Percentiles rank a stretch among this genome's conserved stretches.
Conservation (phyloP, 768 basidiomycete genomes). For the Amanita molliuscula region DNA sequence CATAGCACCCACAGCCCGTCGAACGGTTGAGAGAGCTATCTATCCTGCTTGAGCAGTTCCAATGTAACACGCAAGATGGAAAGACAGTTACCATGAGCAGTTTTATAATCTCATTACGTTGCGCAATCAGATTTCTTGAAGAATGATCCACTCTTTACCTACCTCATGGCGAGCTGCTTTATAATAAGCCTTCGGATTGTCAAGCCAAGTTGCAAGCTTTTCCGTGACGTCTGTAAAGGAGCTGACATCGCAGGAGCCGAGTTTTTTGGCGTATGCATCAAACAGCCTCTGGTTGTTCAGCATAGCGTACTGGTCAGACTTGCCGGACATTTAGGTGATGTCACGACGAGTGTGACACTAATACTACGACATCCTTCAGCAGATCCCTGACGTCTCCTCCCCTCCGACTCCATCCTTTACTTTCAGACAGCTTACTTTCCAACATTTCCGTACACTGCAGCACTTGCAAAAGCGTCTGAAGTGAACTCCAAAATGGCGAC, state of each 20-base stretch:
- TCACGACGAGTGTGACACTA: background rate
- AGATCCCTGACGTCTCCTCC: conserved; percentile 52
- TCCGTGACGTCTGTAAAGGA: conserved; percentile 17
- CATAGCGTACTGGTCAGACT: background rate
- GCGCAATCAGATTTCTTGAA: conserved; percentile 5
- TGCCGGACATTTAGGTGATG: no score
- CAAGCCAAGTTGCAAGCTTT: conserved; percentile 36
- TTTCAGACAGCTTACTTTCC: conserved; percentile 43
- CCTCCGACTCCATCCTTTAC: conserved; percentile 34
- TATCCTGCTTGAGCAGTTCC: conserved; percentile 10
- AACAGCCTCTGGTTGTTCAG: conserved; percentile 31
- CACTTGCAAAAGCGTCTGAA: conserved; percentile 56
- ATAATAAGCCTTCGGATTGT: conserved; percentile 43
- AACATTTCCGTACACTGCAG: conserved; percentile 51
- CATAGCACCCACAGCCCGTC: conserved; percentile 15
- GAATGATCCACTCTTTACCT: background rate
- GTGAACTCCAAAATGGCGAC: conserved; percentile 54
- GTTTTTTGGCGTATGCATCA: conserved; percentile 18
- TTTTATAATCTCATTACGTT: conserved; percentile 31
- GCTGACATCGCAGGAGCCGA: conserved; percentile 19
- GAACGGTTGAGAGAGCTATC: conserved; percentile 28
- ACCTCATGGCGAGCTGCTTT: conserved; percentile 37
- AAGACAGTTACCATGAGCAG: conserved; percentile 30
- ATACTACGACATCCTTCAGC: conserved; percentile 49
- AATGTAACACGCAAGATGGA: background rate